Evolutionary conservation across 2,329 filamentous ascomycete genomes (phyloP), one percentile per base, ranked within the genome.

Genomic region (Colletotrichum salicis): DNA sequence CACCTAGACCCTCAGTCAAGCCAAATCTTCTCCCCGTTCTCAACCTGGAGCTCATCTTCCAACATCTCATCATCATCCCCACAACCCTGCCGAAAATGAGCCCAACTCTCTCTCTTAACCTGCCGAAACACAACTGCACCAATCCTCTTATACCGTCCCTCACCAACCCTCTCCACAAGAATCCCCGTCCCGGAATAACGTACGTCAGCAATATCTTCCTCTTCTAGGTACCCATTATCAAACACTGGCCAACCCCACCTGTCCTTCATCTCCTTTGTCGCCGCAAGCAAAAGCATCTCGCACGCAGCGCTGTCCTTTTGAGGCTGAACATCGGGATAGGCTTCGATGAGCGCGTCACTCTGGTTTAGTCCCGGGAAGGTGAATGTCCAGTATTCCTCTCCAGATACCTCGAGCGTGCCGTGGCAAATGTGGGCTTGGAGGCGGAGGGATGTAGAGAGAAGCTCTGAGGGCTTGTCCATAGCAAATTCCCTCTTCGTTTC

Each of bases 61-160:
- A 67, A 22, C n/a, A 15, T 22, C 13, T 48, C 48, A 0, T 35
- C 27, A n/a, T 45, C 58, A n/a, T 63, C 13, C 1, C 60, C 66
- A n/a, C 61, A 65, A 27, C 54, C 61, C 5, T 31, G 37, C 10
- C 54, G 60, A 4, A 59, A 33, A 15, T 12, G 19, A 29, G 8
- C 12, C 66, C 66, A 65, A 11, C 59, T 59, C 15, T 52, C 37
- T 5, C 4, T 13, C 7, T 24, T 27, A 2, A 65, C 15, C 29
- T 58, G 60, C 13, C 66, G 60, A 7, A 69, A 69, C 19, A 33
- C 13, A 15, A 69, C 51, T 29, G 31, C 31, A 15, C 66, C 66
- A 11, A 65, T n/a, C 33, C 66, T 52, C 19, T 13, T 54, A 5
- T 52, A 41, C 12, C 29, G 13, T 1, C 41, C n/a, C 10, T 31